A percentile compares a stretch with the other conserved stretches of the same genome.
Conservation (phyloP, 2,329 filamentous ascomycete genomes). For the Alternaria hordeiaustralica region DNA sequence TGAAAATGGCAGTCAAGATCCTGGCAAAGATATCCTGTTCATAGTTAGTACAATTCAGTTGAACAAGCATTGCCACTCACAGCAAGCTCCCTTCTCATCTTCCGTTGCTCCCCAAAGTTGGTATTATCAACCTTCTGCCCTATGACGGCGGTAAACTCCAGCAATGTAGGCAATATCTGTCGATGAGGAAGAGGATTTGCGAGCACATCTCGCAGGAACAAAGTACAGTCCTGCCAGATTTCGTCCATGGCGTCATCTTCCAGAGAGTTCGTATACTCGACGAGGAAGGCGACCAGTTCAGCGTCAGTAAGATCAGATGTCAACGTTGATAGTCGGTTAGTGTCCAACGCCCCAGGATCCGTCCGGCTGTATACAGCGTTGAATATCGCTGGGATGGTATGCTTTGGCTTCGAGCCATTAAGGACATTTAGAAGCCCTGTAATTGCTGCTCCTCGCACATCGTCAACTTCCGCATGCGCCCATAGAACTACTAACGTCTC, state of each 20-base stretch:
- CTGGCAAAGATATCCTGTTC: slow-evolving; percentile 83
- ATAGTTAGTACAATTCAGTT: neutral
- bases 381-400: slow-evolving; percentile 91
- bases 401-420: slow-evolving; percentile 87
- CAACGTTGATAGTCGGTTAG: slow-evolving; percentile 82
- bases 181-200: slow-evolving; percentile 94
- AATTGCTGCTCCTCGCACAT: slow-evolving; percentile 67
- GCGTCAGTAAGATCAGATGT: slow-evolving; percentile 83
- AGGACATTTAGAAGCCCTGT: slow-evolving; percentile 89
- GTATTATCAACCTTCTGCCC: slow-evolving; percentile 98
- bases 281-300: slow-evolving; percentile 85
- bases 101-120: slow-evolving; percentile 91
- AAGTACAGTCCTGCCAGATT: slow-evolving; percentile 94
- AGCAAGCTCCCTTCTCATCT: slow-evolving; percentile 87
- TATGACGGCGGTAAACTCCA: slow-evolving; percentile 88
- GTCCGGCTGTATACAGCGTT: slow-evolving; percentile 96
- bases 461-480: slow-evolving; percentile 61
- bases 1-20: slow-evolving; percentile 91
- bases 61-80: slow-evolving; percentile 60
- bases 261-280: slow-evolving; percentile 86
- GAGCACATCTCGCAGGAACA: slow-evolving; percentile 87
- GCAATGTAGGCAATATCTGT: slow-evolving; percentile 81
- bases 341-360: slow-evolving; percentile 80
- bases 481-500: slow-evolving; percentile 90
- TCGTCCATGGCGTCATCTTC: slow-evolving; percentile 99